Percentiles rank a stretch among this genome's conserved stretches.
These are phyloP conservation scores for Kwoniella sp. DNA, from an alignment of 768 basidiomycete species.

Conservation along the genomic window DNA sequence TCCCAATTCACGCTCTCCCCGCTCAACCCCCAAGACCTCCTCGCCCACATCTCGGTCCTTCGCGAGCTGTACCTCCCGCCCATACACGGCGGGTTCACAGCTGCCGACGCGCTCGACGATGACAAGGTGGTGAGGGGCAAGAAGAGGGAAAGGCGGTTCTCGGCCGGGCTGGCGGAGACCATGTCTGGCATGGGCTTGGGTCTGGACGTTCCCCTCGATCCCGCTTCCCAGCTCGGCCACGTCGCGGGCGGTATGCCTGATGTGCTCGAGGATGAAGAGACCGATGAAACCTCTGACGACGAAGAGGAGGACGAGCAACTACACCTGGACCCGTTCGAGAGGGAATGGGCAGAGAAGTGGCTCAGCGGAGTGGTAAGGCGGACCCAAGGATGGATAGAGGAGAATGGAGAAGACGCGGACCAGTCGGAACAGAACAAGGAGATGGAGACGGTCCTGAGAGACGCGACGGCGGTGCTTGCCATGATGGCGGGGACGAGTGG, in stretches of 20 bases:
- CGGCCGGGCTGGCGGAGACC: conserved; percentile 18
- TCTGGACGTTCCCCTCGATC: conserved; percentile 3
- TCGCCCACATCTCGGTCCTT: conserved; percentile 34
- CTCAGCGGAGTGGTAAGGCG: conserved; percentile 40
- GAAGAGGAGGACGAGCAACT: conserved; percentile 7
- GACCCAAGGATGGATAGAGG: conserved; percentile 41
- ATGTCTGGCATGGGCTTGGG: conserved; percentile 30
- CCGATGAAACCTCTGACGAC: conserved; percentile 3
- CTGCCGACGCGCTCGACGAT: conserved; percentile 13
- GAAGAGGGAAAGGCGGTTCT: conserved; percentile 16
- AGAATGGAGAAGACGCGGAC: conserved; percentile 17
- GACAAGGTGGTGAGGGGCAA: conserved; percentile 5
- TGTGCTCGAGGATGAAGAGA: conserved; percentile 6
- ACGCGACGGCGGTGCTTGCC: conserved; percentile 43
- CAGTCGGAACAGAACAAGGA: conserved; percentile 12
- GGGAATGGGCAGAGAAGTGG: conserved; percentile 49
- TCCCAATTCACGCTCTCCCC: conserved; percentile 34
- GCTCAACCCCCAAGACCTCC: conserved; percentile 16
- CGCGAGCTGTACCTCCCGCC: conserved; percentile 40
- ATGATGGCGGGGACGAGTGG: conserved; percentile 49
- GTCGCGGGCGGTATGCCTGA: not conserved
- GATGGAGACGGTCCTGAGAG: conserved; percentile 38
- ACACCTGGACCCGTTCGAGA: conserved; percentile 45
- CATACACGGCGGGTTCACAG: conserved; percentile 36
- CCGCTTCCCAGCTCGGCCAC: not conserved